Evolutionary conservation across 2,329 filamentous ascomycete genomes (phyloP), one percentile per base, ranked within the genome.

Genomic region (Talaromyces sp.): DNA sequence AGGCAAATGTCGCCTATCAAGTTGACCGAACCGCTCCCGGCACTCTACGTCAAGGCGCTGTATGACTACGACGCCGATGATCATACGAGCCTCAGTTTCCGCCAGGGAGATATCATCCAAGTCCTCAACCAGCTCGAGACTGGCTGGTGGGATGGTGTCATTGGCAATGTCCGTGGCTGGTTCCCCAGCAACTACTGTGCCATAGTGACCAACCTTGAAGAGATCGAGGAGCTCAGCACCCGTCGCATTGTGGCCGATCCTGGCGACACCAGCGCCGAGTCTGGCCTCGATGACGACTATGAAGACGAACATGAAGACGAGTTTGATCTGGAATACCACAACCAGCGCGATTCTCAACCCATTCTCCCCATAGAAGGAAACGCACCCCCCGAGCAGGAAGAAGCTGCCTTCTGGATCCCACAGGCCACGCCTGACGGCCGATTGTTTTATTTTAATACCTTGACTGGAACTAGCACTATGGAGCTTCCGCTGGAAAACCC

Each of bases 1-100:
- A 66, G 66, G 59, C 69, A 68, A 62, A 61, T 65, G 38, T 68
- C 73, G 4, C 69, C 70, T 31, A 66, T 68, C 64, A 72, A 71
- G 62, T 62, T 70, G 59, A 65, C 70, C 59, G 80, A 79, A 60
- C 74, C 75, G 24, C 46, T 50, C 8, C 67, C 80, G 54, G 79
- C 83, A 29, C 72, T 97, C 81, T 97, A 94, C 73, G 94, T 99
- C 70, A 89, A 92, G 71, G 94, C 94, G 53, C 84, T 97, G 65
- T 99, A 97, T 81, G 91, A 97, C 80, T 99, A 97, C 80, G 91
- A 97, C 72, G 91, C 94, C 70, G 93, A 99, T 78, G 94, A 99
- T 77, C 88, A 91, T 69, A 97, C 93, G 54, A 97, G 92, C 79
- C 80, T 99, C 73, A 97, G 92, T 78, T 99, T 99, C 77, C 91